A percentile compares a stretch with the other conserved stretches of the same genome.
phyloP scores from a whole-genome alignment of 257 asterid species.

The Solanum tarijense region DNA sequence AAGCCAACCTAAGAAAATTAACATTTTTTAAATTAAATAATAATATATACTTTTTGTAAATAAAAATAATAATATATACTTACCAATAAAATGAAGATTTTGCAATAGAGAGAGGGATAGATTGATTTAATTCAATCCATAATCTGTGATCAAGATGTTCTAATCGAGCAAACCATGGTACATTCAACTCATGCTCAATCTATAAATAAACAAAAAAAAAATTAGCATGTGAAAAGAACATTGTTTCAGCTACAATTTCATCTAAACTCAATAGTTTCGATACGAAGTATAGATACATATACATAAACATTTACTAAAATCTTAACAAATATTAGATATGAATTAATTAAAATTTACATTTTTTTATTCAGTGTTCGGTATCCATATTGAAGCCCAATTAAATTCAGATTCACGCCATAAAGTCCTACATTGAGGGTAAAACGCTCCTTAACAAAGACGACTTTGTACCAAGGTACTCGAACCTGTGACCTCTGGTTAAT shows the following conservation, averaged over 20 bases:
- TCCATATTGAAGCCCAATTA: too few relatives aligned
- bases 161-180: slow-evolving; percentile 47
- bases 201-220: neutral
- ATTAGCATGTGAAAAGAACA: neutral
- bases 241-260: neutral
- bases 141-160: slow-evolving; percentile 50
- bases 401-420: too few relatives aligned
- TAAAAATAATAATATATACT: too few relatives aligned
- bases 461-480: rapidly evolving
- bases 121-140: slow-evolving; percentile 46
- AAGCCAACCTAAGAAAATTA: slow-evolving; percentile 17
- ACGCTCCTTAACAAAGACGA: rapidly evolving
- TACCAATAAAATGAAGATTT: slow-evolving; percentile 40
- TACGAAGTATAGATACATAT: too few relatives aligned
- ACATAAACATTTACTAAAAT: neutral
- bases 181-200: slow-evolving; percentile 40
- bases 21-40: neutral
- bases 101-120: slow-evolving; percentile 17
- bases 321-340: neutral
- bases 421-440: too few relatives aligned
- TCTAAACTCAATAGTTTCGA: neutral
- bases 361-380: neutral
- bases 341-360: neutral
- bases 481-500: neutral
- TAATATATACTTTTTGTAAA: neutral